These are phyloP conservation scores for Geotrichum bryndzae DNA, from an alignment of 1,139 yeast species.

Conservation along the genomic window DNA sequence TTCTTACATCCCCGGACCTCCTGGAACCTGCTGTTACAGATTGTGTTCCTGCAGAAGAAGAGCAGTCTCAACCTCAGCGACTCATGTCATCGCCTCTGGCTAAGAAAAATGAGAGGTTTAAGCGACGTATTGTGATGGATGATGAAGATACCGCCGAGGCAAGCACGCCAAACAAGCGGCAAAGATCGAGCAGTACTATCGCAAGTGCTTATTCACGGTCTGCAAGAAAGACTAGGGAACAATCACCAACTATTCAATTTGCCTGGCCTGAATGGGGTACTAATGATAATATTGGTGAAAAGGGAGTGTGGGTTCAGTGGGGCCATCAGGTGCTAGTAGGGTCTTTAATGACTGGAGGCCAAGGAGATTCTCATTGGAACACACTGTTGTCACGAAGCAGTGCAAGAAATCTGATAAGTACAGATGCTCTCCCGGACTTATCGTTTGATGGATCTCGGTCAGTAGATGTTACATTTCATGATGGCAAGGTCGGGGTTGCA, in stretches of 20 bases:
- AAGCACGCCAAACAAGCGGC: background rate
- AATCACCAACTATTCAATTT: background rate
- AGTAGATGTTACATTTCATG: background rate
- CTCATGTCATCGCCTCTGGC: background rate
- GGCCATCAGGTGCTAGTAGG: background rate
- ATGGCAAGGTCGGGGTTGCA: background rate
- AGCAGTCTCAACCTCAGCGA: background rate
- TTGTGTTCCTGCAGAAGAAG: background rate
- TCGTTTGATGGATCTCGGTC: background rate
- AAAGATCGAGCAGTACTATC: background rate
- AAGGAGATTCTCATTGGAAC: background rate
- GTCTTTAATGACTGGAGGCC: background rate
- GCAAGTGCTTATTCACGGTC: background rate
- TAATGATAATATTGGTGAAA: background rate
- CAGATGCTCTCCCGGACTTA: background rate
- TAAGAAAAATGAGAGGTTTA: background rate
- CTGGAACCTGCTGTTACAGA: background rate
- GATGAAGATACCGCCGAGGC: constrained; percentile 6
- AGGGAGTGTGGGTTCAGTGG: constrained; percentile 8
- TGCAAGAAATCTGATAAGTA: background rate
- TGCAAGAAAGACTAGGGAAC: background rate
- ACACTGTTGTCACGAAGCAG: background rate
- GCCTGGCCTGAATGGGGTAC: constrained; percentile 9
- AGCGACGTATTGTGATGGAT: constrained; percentile 5
- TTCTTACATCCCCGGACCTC: background rate